Evolutionary conservation across 83 land plant species (phyloP).

Genomic region (Thuja plicata): DNA sequence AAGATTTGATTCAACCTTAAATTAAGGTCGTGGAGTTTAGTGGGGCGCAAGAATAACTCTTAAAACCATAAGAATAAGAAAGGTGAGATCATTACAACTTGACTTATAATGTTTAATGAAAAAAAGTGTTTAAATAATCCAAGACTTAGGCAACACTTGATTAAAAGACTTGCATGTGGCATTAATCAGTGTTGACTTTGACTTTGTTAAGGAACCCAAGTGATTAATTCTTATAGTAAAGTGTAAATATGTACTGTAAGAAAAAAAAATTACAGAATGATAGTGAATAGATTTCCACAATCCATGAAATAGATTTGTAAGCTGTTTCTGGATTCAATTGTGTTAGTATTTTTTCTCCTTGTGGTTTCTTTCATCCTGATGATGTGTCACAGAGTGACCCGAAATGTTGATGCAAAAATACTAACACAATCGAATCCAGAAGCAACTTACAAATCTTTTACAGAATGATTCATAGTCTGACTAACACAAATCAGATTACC

Average conservation of each 20-base stretch:
- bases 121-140: not conserved
- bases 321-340: too few species aligned
- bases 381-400: too few species aligned
- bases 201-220: not conserved
- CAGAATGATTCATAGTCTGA: not conserved
- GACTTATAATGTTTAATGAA: not conserved
- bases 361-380: too few species aligned
- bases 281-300: too few species aligned
- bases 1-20: not conserved
- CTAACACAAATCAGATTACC: not conserved
- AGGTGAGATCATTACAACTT: not conserved
- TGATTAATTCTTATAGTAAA: not conserved
- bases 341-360: too few species aligned
- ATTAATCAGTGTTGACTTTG: not conserved
- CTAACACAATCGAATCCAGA: too few species aligned
- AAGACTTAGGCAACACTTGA: not conserved
- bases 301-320: too few species aligned
- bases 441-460: too few species aligned
- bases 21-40: not conserved
- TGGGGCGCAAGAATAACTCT: not conserved
- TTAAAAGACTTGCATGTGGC: not conserved
- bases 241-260: not conserved
- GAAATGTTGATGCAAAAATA: too few species aligned
- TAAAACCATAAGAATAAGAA: not conserved
- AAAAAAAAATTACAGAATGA: too few species aligned